A percentile compares a stretch with the other conserved stretches of the same genome.
phyloP scores from a whole-genome alignment of 768 basidiomycete species.

The Psilocybe cubensis region DNA sequence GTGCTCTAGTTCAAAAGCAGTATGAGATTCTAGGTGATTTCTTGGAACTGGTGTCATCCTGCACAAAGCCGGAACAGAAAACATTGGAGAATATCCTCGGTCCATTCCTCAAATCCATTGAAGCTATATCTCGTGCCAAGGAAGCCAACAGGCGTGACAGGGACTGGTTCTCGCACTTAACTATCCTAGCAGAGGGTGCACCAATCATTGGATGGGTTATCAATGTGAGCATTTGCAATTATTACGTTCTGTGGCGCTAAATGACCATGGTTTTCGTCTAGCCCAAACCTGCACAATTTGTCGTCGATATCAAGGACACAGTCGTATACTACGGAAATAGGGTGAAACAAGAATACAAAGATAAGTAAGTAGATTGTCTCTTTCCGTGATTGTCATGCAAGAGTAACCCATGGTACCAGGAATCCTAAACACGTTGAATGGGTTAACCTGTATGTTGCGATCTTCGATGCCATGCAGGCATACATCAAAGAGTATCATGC shows the following conservation, averaged over 20 bases:
- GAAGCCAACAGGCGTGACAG: conserved; percentile 80
- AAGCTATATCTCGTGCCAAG: conserved; percentile 78
- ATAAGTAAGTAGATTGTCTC: conserved; percentile 60
- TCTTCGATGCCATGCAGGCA: conserved; percentile 79
- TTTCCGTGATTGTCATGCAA: neutral
- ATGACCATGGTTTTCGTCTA: conserved; percentile 29
- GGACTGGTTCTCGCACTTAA: conserved; percentile 84
- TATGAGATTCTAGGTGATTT: conserved; percentile 71
- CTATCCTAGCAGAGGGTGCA: conserved; percentile 80
- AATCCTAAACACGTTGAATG: conserved; percentile 89
- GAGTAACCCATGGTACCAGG: conserved; percentile 43
- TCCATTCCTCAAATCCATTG: conserved; percentile 74
- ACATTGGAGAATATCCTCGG: conserved; percentile 59
- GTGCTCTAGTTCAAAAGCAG: conserved; percentile 65
- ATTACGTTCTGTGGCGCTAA: neutral
- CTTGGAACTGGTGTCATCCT: conserved; percentile 67
- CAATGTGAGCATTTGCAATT: conserved; percentile 55
- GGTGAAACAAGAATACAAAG: conserved; percentile 91
- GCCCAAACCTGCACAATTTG: conserved; percentile 78
- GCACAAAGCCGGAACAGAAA: conserved; percentile 78
- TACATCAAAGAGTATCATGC: conserved; percentile 88
- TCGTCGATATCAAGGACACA: conserved; percentile 86
- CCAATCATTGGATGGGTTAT: conserved; percentile 88
- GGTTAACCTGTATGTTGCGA: conserved; percentile 70
- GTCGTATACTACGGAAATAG: conserved; percentile 88